Base-by-base conservation (phyloP, 2,329 filamentous ascomycete genomes). In the Exophiala sp. region DNA sequence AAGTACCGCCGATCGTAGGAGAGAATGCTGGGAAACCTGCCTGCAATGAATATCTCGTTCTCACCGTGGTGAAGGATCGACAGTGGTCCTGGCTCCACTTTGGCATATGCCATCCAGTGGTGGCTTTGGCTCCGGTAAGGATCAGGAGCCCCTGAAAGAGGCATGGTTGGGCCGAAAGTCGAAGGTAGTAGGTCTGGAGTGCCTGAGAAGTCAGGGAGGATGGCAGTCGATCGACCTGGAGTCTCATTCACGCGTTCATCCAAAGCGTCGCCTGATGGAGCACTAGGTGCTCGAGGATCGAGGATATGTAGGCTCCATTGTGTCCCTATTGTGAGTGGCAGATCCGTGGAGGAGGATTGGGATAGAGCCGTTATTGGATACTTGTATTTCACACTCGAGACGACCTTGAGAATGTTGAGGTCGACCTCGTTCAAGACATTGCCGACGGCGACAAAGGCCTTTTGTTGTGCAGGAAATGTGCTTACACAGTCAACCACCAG, bases 1-100 rank as follows among this genome's bases (percentile, higher is more conserved):
- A 96, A 94, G 66, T 80, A 88, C 38, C 91, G 83, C 2, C 89
- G 80, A 64, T 96, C 89, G 68, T 95, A 97, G 63, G 88, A 85
- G 2, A 96, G 73, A 49, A 96, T 87, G 61, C 82, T 90, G 3
- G 89, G 86, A 64, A 96, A 96, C 13, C 91, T 81, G 0, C 91
- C 91, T 3, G 85, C 88, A 29, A 96, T 81, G 70, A 90, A 91
- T 34, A 97, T 93, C 23, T 93, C 85, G 43, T 87, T 85, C 7
- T 71, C 73, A 11, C 83, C 83, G 22, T 90, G 73, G 63, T 95
- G 88, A 2, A 94, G 72, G 54, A 96, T 89, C 39, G 84, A 88
- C 19, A 94, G 76, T 1, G 90, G 88, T 0, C 86, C 87, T 1
- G 88, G 85, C 58, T 93, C 85, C 29, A 95, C 76, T 3, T 83